A percentile compares a stretch with the other conserved stretches of the same genome.
These are phyloP conservation scores for Acacia melanoxylon DNA, from an alignment of 306 rosid species.

Conservation along the genomic window DNA sequence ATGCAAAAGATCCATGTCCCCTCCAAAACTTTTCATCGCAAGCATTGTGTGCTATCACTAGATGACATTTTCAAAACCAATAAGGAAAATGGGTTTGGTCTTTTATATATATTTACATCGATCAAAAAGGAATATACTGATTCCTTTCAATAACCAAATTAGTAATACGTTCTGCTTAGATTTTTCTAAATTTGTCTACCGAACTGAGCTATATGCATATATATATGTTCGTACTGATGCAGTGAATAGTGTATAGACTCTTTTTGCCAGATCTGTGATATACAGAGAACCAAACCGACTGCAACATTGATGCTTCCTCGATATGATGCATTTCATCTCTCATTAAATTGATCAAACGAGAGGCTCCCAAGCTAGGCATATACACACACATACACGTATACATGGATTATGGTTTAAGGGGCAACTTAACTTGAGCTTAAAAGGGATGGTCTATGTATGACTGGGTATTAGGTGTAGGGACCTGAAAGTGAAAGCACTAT, in stretches of 20 bases:
- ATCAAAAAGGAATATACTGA: background rate
- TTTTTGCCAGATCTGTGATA: too few species aligned
- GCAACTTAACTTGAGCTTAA: background rate
- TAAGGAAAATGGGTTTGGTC: background rate
- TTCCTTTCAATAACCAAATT: background rate
- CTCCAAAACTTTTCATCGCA: conserved; percentile 15
- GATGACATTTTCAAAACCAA: background rate
- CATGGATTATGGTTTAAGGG: background rate
- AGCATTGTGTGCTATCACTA: background rate
- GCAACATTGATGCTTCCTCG: too few species aligned
- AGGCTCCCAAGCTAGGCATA: too few species aligned
- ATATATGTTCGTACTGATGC: too few species aligned
- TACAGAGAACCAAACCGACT: too few species aligned
- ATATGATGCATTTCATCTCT: too few species aligned
- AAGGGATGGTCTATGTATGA: background rate
- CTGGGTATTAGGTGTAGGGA: background rate
- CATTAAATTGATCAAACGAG: too few species aligned
- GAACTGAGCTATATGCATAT: background rate
- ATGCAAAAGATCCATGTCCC: background rate
- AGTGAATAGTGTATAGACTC: too few species aligned
- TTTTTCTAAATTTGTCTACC: background rate
- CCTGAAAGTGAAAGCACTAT: conserved; percentile 33
- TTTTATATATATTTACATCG: background rate
- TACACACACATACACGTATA: too few species aligned
- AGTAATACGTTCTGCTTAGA: background rate